Base-by-base conservation (phyloP, 2,329 filamentous ascomycete genomes). In the Ophiostoma quercus region DNA sequence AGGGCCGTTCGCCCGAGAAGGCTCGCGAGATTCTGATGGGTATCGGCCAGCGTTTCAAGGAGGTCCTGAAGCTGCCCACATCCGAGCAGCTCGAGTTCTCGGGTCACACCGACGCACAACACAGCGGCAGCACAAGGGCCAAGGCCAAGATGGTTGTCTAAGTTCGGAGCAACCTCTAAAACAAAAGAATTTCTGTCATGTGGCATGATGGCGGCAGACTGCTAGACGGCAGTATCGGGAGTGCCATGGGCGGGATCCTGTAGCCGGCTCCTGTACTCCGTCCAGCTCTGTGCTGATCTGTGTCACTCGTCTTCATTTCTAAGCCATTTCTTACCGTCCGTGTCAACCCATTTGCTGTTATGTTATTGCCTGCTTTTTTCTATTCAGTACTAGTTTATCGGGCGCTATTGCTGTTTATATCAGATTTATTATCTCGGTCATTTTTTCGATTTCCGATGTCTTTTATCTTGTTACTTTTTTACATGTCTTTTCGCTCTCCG, bases 81-180 rank as follows among this genome's bases (percentile, higher is more conserved):
- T 85, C 82, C 72, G 95, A 98, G 79, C 80, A 83, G 72, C 88
- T 99, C 71, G 96, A 99, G 82, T 99, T 98, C 82, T 96, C 92
- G 25, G 95, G 95, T 72, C 95, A 99, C 82, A 96, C 92, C 22
- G 96, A 99, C 75, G 92, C 91, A 75, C 94, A 95, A 51, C 91
- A 96, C 79, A 89, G 91, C 72, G 95, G 95, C 75, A 97, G 94
- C 82, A 97, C 92, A 71, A 89, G 96, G 76, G 95, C 95, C 70
- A 98, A 96, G 86, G 92, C 95, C 76, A 99, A 97, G 85, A 92
- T 92, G 80, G 84, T 86, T 67, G 93, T 93, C 77, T 97, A 90
- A 84, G 51, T n/a, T 7, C 19, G 5, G 19, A n/a, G 16, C 43
- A 47, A 47, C 43, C 43, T 47, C 16, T 19, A 47, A 47, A 47